phyloP scores from a whole-genome alignment of 2,329 filamentous ascomycete genomes.

The Alternaria burnsii region DNA sequence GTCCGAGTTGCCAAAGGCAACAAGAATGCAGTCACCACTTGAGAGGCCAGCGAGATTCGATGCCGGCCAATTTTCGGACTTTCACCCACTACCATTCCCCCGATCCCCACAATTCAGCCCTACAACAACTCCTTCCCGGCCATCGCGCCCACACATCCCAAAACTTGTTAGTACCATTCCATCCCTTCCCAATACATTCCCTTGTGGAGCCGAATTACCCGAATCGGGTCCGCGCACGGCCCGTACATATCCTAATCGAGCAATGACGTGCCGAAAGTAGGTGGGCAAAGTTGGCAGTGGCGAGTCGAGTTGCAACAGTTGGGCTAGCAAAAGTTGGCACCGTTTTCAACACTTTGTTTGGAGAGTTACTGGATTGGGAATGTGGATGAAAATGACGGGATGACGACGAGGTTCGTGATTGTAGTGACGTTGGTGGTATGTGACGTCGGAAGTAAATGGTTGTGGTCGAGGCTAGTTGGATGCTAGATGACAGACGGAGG shows the following conservation, averaged over 20 bases:
- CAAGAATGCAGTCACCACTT: background rate
- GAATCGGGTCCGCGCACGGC: background rate
- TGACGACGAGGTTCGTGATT: background rate
- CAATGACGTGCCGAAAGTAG: slow-evolving; percentile 2
- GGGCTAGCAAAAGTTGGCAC: slow-evolving; percentile 9
- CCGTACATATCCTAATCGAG: background rate
- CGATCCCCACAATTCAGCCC: background rate
- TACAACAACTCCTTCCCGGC: background rate
- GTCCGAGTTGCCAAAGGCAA: background rate
- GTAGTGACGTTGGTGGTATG: background rate
- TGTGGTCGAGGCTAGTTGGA: background rate
- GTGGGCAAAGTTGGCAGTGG: slow-evolving; percentile 7
- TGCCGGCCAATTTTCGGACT: background rate
- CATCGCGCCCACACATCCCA: background rate
- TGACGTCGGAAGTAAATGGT: background rate
- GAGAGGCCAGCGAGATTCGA: too few species aligned
- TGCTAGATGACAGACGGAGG: background rate
- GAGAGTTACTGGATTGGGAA: background rate
- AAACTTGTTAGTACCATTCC: background rate
- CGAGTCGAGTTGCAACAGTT: background rate
- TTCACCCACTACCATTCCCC: background rate
- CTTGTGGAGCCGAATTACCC: background rate
- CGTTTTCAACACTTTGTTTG: background rate
- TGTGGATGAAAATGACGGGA: background rate
- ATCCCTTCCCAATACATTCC: background rate